phyloP scores from a whole-genome alignment of 75 land plant species.

The Sequoiadendron giganteum region DNA sequence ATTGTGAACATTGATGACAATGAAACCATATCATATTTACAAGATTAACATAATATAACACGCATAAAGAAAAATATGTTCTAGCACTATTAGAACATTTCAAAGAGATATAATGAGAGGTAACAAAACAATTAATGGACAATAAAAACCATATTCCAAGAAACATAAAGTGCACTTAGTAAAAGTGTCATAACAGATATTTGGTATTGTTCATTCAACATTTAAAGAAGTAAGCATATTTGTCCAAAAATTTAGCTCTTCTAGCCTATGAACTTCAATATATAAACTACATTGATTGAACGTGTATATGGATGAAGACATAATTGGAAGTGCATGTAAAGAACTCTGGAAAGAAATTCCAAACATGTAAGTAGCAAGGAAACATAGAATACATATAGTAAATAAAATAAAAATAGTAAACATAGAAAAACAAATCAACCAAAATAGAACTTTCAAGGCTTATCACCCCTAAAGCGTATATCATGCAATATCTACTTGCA shows the following conservation, averaged over 20 bases:
- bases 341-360: too few relatives aligned
- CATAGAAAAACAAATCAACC: neutral
- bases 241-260: neutral
- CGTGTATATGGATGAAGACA: neutral
- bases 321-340: neutral
- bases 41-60: neutral
- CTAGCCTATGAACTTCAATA: neutral
- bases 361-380: neutral
- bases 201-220: constrained; percentile 27
- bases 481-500: neutral
- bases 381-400: neutral
- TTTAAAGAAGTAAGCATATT: neutral
- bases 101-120: neutral
- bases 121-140: neutral
- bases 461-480: neutral
- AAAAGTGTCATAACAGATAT: neutral
- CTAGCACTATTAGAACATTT: neutral
- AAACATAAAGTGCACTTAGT: neutral
- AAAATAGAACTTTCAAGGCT: neutral
- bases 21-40: neutral
- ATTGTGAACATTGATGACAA: neutral
- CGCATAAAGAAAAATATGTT: neutral
- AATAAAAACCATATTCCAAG: neutral
- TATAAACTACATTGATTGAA: too few relatives aligned
- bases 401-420: neutral